Percentiles rank a stretch among this genome's conserved stretches.
Evolutionary conservation across 805 yeast genomes (phyloP).

Genomic region (Candida cerambycidarum): DNA sequence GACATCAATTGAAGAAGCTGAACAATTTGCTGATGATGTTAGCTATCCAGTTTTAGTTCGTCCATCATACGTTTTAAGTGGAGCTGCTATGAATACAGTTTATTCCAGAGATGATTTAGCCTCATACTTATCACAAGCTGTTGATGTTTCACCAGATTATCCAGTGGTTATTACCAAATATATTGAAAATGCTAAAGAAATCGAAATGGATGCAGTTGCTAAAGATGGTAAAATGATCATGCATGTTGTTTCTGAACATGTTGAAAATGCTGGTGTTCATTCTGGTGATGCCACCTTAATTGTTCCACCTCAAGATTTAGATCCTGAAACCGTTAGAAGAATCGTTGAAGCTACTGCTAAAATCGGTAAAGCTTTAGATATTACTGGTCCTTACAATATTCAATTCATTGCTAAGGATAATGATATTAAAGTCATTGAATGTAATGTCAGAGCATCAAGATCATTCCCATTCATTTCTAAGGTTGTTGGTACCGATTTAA

Average conservation of each 20-base stretch:
- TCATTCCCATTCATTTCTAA: conserved; percentile 99
- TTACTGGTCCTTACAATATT: conserved; percentile 98
- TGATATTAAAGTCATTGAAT: conserved; percentile 89
- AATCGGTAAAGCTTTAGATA: conserved; percentile 91
- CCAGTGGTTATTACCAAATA: conserved; percentile 97
- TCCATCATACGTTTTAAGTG: conserved; percentile 95
- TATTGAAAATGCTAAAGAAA: conserved; percentile 94
- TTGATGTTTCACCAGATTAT: conserved; percentile 94
- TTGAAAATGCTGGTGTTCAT: conserved; percentile 98
- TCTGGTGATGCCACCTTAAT: conserved; percentile 98
- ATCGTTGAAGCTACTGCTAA: conserved; percentile 93
- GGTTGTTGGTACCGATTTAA: conserved; percentile 92
- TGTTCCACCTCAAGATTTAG: conserved; percentile 86
- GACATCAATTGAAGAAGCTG: conserved; percentile 90
- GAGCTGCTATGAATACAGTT: conserved; percentile 99
- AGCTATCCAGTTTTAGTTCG: conserved; percentile 94
- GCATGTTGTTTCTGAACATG: conserved; percentile 96
- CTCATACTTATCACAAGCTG: conserved; percentile 87
- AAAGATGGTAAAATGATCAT: conserved; percentile 82
- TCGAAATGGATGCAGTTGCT: conserved; percentile 97
- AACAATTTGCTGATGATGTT: conserved; percentile 84
- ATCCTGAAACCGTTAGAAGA: conserved; percentile 85
- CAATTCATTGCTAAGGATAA: conserved; percentile 76
- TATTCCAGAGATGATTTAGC: conserved; percentile 87
- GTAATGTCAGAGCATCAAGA: conserved; percentile 97